A percentile compares a stretch with the other conserved stretches of the same genome.
Evolutionary conservation across 352 stramenopile species (phyloP).

Genomic region (Globisporangium parvum): DNA sequence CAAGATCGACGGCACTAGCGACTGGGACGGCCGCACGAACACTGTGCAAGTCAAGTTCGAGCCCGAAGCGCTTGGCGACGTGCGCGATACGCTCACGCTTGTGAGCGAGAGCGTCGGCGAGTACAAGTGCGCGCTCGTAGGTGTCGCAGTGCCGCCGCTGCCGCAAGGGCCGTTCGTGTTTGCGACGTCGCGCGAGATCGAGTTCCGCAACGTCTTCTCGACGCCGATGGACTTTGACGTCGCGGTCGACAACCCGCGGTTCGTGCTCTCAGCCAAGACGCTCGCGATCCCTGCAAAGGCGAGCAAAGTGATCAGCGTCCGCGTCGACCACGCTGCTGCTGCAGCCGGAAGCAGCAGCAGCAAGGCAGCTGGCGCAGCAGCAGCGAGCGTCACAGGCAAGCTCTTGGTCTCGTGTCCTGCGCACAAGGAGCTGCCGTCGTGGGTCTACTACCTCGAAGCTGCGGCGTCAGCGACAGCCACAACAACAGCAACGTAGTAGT

Average conservation of each 20-base stretch:
- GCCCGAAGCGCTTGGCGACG: slow-evolving; percentile 81
- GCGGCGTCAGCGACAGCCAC: slow-evolving; percentile 5
- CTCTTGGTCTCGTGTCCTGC: slow-evolving; percentile 74
- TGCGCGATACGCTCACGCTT: slow-evolving; percentile 74
- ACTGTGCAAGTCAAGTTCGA: slow-evolving; percentile 83
- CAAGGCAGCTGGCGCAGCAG: neutral
- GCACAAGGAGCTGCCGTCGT: slow-evolving; percentile 66
- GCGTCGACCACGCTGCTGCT: slow-evolving; percentile 27
- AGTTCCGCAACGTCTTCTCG: slow-evolving; percentile 90
- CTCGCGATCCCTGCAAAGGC: slow-evolving; percentile 70
- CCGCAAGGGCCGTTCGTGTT: slow-evolving; percentile 84
- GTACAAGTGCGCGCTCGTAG: slow-evolving; percentile 82
- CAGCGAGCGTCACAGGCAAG: slow-evolving; percentile 45
- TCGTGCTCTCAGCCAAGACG: slow-evolving; percentile 47
- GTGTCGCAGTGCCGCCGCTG: slow-evolving; percentile 61
- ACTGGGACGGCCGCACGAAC: slow-evolving; percentile 72
- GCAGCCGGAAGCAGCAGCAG: neutral
- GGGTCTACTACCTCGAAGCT: slow-evolving; percentile 84
- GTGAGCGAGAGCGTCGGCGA: slow-evolving; percentile 58
- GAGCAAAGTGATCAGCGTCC: slow-evolving; percentile 50
- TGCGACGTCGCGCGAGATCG: slow-evolving; percentile 54
- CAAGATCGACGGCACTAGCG: slow-evolving; percentile 41
- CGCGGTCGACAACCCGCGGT: slow-evolving; percentile 69
- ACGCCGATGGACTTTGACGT: slow-evolving; percentile 68
- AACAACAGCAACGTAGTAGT: neutral